These are phyloP conservation scores for Backusella tuberculispora DNA, from an alignment of 192 early-diverging fungal genomes.

Conservation along the genomic window DNA sequence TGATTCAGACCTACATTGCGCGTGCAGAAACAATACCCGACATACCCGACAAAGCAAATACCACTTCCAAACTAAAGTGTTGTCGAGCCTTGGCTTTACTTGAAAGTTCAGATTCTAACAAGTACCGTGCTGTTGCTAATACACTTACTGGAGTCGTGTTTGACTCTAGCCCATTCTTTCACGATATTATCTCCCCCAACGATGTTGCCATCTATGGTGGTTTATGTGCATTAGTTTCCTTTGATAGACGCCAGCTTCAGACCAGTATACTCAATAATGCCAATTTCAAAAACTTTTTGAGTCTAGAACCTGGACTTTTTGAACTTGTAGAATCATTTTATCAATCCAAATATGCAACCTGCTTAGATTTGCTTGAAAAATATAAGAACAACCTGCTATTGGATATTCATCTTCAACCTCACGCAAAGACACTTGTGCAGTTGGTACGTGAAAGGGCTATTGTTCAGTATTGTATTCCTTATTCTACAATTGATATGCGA, in stretches of 20 bases:
- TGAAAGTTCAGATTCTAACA: conserved; percentile 51
- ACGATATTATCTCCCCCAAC: conserved; percentile 62
- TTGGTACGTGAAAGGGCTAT: conserved; percentile 77
- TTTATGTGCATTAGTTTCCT: conserved; percentile 78
- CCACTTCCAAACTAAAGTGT: conserved; percentile 64
- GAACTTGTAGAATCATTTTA: conserved; percentile 77
- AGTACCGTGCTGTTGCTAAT: conserved; percentile 64
- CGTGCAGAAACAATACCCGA: conserved; percentile 71
- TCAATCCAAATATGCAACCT: conserved; percentile 71
- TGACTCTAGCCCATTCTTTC: conserved; percentile 49
- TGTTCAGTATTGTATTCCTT: conserved; percentile 83
- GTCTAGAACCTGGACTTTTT: conserved; percentile 78
- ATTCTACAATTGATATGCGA: conserved; percentile 75
- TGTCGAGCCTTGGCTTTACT: conserved; percentile 69
- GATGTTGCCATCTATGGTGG: conserved; percentile 85
- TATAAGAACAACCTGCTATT: conserved; percentile 47
- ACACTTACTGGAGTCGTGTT: conserved; percentile 64
- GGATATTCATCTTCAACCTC: conserved; percentile 74
- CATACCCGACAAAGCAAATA: conserved; percentile 62
- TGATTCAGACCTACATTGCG: conserved; percentile 65
- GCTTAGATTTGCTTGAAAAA: conserved; percentile 67
- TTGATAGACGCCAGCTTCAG: conserved; percentile 74
- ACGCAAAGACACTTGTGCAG: conserved; percentile 70
- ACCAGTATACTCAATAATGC: conserved; percentile 71
- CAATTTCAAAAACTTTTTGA: conserved; percentile 77